phyloP scores from a whole-genome alignment of 352 stramenopile species.

The Phytopythium mirpurense region DNA sequence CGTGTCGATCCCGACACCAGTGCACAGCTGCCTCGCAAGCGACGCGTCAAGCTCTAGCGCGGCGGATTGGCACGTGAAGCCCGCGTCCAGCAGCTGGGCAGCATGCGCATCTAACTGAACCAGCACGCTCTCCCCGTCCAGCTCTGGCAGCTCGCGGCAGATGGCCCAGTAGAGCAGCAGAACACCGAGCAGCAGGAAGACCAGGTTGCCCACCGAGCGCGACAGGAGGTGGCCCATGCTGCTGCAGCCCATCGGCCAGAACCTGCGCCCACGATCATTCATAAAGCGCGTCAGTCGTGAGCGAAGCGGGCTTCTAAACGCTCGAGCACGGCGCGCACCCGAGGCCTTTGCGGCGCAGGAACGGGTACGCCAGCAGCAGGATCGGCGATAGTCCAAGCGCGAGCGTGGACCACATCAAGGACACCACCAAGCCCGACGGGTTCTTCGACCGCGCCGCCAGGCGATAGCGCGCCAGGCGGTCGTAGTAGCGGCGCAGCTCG shows the following conservation, averaged over 20 bases:
- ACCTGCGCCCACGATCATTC: slow-evolving; percentile 19
- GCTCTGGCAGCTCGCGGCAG: slow-evolving; percentile 52
- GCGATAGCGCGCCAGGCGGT: neutral
- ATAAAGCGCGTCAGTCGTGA: slow-evolving; percentile 4
- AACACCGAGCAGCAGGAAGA: slow-evolving; percentile 36
- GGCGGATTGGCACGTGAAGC: slow-evolving; percentile 32
- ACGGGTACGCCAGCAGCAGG: slow-evolving; percentile 50
- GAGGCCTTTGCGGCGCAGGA: slow-evolving; percentile 40
- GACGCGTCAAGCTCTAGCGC: slow-evolving; percentile 36
- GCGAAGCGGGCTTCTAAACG: neutral
- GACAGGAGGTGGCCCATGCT: slow-evolving; percentile 46
- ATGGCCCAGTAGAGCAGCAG: slow-evolving; percentile 55
- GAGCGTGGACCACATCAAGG: slow-evolving; percentile 50
- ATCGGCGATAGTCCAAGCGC: slow-evolving; percentile 46
- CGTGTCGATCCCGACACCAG: slow-evolving; percentile 42
- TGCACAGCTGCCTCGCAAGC: slow-evolving; percentile 54
- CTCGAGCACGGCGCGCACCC: slow-evolving; percentile 25
- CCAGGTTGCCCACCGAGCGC: slow-evolving; percentile 39
- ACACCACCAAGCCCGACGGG: slow-evolving; percentile 34
- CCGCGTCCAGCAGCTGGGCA: slow-evolving; percentile 26
- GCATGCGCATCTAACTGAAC: slow-evolving; percentile 36
- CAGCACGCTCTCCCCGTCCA: slow-evolving; percentile 26
- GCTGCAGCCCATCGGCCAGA: slow-evolving; percentile 63
- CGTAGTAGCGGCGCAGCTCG: slow-evolving; percentile 2
- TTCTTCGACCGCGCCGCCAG: neutral